Evolutionary conservation across 768 basidiomycete genomes (phyloP).

Genomic region (Tremella fuciformis): DNA sequence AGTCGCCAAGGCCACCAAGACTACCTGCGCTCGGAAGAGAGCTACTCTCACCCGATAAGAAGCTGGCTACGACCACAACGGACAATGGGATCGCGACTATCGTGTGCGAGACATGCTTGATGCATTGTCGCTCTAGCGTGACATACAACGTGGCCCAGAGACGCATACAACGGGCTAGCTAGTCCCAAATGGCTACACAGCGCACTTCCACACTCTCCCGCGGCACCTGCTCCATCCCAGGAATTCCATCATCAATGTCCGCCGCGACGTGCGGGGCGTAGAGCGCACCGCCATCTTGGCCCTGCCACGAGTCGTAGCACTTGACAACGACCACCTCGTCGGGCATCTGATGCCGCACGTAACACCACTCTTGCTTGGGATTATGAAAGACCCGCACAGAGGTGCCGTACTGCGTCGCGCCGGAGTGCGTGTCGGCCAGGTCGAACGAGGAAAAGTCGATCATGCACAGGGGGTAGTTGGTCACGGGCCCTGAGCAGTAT

Average conservation of each 20-base stretch:
- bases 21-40: background rate
- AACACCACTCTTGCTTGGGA: background rate
- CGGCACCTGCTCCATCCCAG: background rate
- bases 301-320: background rate
- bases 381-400: background rate
- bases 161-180: no score
- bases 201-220: slow-evolving; percentile 1
- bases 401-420: background rate
- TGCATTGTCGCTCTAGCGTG: background rate
- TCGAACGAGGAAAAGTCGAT: slow-evolving; percentile 8
- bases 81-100: background rate
- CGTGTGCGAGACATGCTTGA: background rate
- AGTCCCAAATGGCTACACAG: background rate
- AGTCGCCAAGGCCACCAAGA: background rate
- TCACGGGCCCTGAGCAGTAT: slow-evolving; percentile 25
- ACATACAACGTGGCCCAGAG: no score
- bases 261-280: background rate
- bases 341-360: background rate
- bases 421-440: slow-evolving; percentile 4
- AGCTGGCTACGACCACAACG: background rate
- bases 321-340: background rate
- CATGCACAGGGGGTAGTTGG: slow-evolving; percentile 34
- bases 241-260: background rate
- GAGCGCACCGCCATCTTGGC: background rate
- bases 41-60: background rate